Base-by-base conservation (phyloP, 495 filamentous ascomycete species). In the Lepraria neglecta region DNA sequence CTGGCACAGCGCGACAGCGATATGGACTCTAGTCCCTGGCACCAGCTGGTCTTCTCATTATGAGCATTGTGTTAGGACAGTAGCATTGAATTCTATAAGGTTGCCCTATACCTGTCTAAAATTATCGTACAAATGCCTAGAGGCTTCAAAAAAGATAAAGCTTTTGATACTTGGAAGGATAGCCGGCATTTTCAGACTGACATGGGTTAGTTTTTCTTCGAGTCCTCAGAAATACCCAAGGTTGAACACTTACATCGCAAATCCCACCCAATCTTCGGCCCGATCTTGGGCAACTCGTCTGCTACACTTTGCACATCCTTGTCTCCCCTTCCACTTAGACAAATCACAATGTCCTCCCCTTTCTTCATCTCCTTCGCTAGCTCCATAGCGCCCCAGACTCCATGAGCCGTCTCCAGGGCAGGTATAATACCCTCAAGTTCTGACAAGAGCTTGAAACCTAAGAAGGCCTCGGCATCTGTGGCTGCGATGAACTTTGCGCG, bases 281-380 rank as follows among this genome's bases (percentile, higher is more conserved):
- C 94, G 62, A 98, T 69, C 61, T 77, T 87, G 27, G 94, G 94
- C 66, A 98, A 75, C 74, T 95, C 90, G 62, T 98, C 94, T 3
- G 94, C 94, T 44, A 98, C 92, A 69, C 89, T 95, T 84, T 97
- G 91, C 44, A 98, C 94, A 73, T 98, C 94, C 82, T 98, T 98
- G 70, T 98, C 94, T 43, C 94, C 94, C 65, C 94, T 80, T 17
- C 94, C 94, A 68, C 86, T 90, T 31, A 98, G 70, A 75, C 92
- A 97, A 43, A 98, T 89, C n/a, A 98, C 92, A 21, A 98, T 77
- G 72, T 97, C 88, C 74, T 96, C 75, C 31, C 83, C 92, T 79
- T 88, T 87, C 45, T 80, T 77, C 91, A 97, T 51, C 62, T 84
- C 86, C 83, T 92, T 97, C 42, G 94, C 95, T 31, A 97, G 74